Evolutionary conservation across 192 early-diverging fungal species (phyloP).

Genomic region (Rhizoclosmatium sp.): DNA sequence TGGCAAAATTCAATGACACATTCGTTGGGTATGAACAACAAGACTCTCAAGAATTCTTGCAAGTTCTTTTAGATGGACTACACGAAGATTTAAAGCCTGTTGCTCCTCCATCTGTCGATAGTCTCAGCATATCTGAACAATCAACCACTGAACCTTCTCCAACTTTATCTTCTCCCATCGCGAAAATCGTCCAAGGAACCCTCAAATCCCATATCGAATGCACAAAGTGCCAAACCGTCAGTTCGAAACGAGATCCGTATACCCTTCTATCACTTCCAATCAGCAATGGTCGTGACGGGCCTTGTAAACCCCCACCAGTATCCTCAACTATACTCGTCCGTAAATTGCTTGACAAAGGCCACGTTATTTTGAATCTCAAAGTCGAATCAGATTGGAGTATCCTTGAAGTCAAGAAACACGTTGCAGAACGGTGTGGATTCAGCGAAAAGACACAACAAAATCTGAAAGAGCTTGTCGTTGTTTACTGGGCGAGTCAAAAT

Average conservation of each 20-base stretch:
- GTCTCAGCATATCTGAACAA: background rate
- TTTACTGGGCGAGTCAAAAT: background rate
- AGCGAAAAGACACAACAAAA: background rate
- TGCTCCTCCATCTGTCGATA: constrained; percentile 41
- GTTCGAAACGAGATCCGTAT: constrained; percentile 44
- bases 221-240: constrained; percentile 10
- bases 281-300: constrained; percentile 60
- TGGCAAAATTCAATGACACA: constrained; percentile 55
- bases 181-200: constrained; percentile 22
- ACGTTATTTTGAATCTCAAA: background rate
- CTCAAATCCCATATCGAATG: constrained; percentile 51
- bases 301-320: constrained; percentile 6
- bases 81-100: constrained; percentile 70
- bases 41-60: constrained; percentile 91
- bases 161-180: constrained; percentile 13
- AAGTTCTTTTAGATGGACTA: constrained; percentile 80
- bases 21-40: constrained; percentile 86
- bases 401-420: constrained; percentile 14
- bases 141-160: background rate
- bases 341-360: constrained; percentile 14
- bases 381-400: constrained; percentile 5
- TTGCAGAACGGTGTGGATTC: background rate
- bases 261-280: constrained; percentile 50
- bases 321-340: background rate
- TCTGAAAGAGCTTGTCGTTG: constrained; percentile 1